Base-by-base conservation (phyloP, 2,329 filamentous ascomycete genomes). In the Penicillium frequentans region DNA sequence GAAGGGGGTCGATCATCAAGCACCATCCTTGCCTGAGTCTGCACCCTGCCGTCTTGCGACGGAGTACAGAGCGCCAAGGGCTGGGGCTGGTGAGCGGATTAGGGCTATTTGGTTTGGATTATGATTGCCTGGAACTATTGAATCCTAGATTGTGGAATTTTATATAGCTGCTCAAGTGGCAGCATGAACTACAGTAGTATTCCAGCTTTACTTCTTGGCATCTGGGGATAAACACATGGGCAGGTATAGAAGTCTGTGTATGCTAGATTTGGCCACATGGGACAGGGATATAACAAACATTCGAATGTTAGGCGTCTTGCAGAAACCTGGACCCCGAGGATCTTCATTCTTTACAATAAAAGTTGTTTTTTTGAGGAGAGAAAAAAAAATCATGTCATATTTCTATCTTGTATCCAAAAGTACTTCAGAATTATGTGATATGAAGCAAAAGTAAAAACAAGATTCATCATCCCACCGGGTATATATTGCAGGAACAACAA, bases 281-380 rank as follows among this genome's bases (percentile, higher is more conserved):
- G 47, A 49, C 33, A 49, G 47, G 31, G 47, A 24, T 49, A 49
- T 23, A 26, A 21, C 47, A 49, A 49, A 49, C 23, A 49, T 37
- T 37, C 29, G n/a, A 39, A 11, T 39, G n/a, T 19, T 19, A 7
- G n/a, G n/a, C 35, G 5, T 16, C 13, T 33, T 33, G 5, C 31
- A 16, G 5, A 16, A 16, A 14, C 31, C 5, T 33, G 5, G 31
- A 16, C 31, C 29, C 11, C 3, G 29, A 31, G 4, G 29, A 31
- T 13, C 11, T 13, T 16, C 13, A 7, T 33, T n/a, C 3, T 19
- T 37, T 37, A n/a, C 7, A 23, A 23, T 3, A 24, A 5, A 1
- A 1, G 4, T 10, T 37, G 19, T 37, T n/a, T n/a, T n/a, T 37
- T 3, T 19, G 19, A n/a, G n/a, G 19, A 19, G 19, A 19, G 19